Base-by-base conservation (phyloP, 2,329 filamentous ascomycete species). In the Lecanicillium sp. region DNA sequence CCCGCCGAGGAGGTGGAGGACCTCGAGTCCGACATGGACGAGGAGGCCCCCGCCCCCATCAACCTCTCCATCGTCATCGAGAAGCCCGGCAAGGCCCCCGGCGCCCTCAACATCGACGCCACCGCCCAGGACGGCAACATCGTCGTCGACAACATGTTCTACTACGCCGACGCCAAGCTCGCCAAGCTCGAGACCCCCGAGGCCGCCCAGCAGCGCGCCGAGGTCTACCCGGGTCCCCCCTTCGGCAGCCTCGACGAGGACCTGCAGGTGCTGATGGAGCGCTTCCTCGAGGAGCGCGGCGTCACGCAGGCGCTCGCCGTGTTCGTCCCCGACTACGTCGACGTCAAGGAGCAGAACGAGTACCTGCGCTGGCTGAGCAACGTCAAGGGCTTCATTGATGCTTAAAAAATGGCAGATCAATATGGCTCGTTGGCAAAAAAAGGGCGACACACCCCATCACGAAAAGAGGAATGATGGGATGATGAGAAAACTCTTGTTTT, bases 261-360 rank as follows among this genome's bases (percentile, higher is more conserved):
- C 65, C 80, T 98, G 37, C 91, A 97, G 75, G 78, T 89, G 46
- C 78, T 95, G 59, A 77, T 97, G 65, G 91, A 97, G 78, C 82
- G 86, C 59, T 98, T 91, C 73, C 79, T 98, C 54, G 90, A 95
- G 69, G 93, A 96, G 78, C 82, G 93, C 59, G 93, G 91, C 55
- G 81, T 98, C 69, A 89, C 91, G 62, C 83, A 86, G 59, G 80
- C 84, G 51, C 79, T 98, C 59, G 91, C 90, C 46, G 73, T 90
- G 57, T 96, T 97, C 68, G 84, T 95, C 37, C 89, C 90, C 30
- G 90, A 97, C 67, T 98, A 95, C 73, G 90, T 97, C 62, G 90
- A 97, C 65, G 81, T 87, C 71, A 98, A 98, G 84, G 93, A 98
- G 81, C 91, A 97, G 81, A 86, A 83, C 72, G 93, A 98, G 78